Percentiles rank a stretch among this genome's conserved stretches.
Evolutionary conservation across 768 basidiomycete species (phyloP).

Genomic region (Phanerochaete carnosa): DNA sequence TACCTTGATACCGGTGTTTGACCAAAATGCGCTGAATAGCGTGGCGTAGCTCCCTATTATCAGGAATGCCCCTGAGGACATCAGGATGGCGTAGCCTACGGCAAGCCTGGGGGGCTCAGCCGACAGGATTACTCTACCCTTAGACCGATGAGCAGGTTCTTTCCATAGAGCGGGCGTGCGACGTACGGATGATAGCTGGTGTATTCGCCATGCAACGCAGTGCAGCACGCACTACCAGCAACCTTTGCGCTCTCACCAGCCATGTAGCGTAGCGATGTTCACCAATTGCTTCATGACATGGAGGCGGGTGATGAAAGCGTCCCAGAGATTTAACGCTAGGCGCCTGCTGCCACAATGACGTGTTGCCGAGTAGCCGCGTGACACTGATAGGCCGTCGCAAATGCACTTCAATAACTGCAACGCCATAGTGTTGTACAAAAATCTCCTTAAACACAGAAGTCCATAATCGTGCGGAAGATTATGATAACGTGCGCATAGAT

Average conservation of each 20-base stretch:
- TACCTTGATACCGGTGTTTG: conserved; percentile 49
- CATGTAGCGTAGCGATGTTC: background rate
- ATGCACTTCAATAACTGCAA: background rate
- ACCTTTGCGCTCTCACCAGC: background rate
- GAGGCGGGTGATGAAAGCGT: background rate
- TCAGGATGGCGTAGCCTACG: conserved; percentile 46
- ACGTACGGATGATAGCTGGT: conserved; percentile 12
- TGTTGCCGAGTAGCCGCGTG: background rate
- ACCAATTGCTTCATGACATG: background rate
- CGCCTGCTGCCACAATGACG: conserved; percentile 1
- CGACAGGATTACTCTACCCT: conserved; percentile 4
- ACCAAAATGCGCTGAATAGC: conserved; percentile 63
- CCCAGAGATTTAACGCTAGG: background rate
- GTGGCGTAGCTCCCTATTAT: conserved; percentile 57
- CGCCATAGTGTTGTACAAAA: background rate
- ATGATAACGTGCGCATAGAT: conserved; percentile 39
- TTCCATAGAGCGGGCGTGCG: background rate
- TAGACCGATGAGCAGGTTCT: background rate
- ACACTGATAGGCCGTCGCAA: background rate
- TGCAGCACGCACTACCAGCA: background rate
- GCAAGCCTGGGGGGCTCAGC: conserved; percentile 15
- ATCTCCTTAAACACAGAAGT: background rate
- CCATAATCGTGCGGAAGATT: conserved; percentile 16
- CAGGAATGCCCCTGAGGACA: conserved; percentile 50
- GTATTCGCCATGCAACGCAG: background rate